A percentile compares a stretch with the other conserved stretches of the same genome.
Evolutionary conservation across 257 asterid species (phyloP).

Genomic region (Datura wrightii): DNA sequence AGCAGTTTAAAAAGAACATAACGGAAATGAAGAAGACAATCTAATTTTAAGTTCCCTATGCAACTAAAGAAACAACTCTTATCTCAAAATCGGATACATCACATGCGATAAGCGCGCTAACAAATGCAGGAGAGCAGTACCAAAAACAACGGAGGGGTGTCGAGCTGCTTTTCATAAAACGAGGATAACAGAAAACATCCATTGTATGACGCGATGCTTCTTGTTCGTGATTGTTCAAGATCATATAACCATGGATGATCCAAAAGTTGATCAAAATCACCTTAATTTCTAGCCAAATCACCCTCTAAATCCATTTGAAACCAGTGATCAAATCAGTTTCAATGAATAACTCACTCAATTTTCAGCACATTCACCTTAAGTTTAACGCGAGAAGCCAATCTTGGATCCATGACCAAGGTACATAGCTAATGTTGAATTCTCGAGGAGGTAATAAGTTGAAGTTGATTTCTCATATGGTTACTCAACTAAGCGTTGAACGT

Average conservation of each 20-base stretch:
- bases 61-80: neutral
- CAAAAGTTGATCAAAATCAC: neutral
- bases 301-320: neutral
- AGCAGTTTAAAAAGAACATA: too few relatives aligned
- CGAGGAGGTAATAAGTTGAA: too few relatives aligned
- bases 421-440: too few relatives aligned
- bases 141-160: neutral
- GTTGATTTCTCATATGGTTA: too few relatives aligned
- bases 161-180: constrained; percentile 13
- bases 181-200: neutral
- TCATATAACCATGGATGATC: neutral
- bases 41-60: neutral
- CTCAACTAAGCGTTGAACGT: too few relatives aligned
- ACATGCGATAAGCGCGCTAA: neutral
- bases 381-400: too few relatives aligned
- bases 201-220: neutral
- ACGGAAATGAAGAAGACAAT: too few relatives aligned
- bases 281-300: neutral
- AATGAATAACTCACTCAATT: too few relatives aligned
- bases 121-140: neutral
- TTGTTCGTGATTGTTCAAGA: too few relatives aligned
- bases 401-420: too few relatives aligned
- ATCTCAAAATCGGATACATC: neutral
- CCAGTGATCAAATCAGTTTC: too few relatives aligned
- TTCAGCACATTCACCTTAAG: too few relatives aligned